Base-by-base conservation (phyloP, 441 rosid species). In the Cnidoscolus chayamansa region DNA sequence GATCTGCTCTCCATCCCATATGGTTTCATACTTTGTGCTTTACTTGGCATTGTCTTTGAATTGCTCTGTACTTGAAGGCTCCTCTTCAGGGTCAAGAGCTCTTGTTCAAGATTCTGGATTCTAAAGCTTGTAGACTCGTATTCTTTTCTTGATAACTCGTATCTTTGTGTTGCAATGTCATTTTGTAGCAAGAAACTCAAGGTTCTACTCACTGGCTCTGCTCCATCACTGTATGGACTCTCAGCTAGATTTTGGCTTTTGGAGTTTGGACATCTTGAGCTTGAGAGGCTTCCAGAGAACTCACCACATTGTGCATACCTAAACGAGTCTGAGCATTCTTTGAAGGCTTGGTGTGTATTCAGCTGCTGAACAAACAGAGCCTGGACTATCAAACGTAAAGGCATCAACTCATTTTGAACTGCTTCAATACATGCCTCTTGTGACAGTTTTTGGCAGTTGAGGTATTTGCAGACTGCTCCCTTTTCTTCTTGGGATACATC, bases 351-450 rank as follows among this genome's bases (percentile, higher is more conserved):
- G 67, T 92, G 95, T 1, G 93, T 92, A 70, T 82, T 88, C 59
- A 86, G 81, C 79, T 89, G 95, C 60, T 92, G 95, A 63, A 90
- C 80, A 47, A 90, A 87, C 32, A 88, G 93, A 54, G 90, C 93
- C 81, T 87, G 91, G 69, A 92, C 88, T 5, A 90, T 87, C 74
- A 88, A 74, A 15, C 91, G 92, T 31, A 90, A 83, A 19, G 97
- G 97, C 92, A 92, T 86, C 83, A 85, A 20, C 71, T 92, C 93
- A 58, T 91, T 91, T 77, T 89, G 90, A 67, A 89, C 93, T 6
- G 94, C 89, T 65, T 88, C 89, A 2, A 89, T 79, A 69, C 93
- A 91, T 50, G 84, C 86, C 64, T 81, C 86, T 68, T 89, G 92
- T 30, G 97, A 89, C 19, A 91, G 82, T 71, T 84, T 86, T 60